Evolutionary conservation across 257 asterid species (phyloP).

Genomic region (Solanum virginianum): DNA sequence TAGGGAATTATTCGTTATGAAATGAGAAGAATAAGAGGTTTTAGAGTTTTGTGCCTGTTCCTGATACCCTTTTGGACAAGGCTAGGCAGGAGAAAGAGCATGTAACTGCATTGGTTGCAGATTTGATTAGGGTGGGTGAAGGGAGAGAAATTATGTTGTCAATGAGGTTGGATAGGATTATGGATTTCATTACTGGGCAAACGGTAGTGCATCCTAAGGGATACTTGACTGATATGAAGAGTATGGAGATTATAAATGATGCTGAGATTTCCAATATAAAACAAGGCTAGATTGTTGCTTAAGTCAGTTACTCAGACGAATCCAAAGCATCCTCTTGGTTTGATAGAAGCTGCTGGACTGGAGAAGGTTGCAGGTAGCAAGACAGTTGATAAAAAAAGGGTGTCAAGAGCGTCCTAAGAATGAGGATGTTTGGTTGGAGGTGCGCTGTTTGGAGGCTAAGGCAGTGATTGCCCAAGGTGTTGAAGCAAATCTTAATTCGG

Average conservation of each 20-base stretch:
- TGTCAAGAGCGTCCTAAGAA: conserved; percentile 76
- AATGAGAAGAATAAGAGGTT: conserved; percentile 70
- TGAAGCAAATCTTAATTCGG: conserved; percentile 74
- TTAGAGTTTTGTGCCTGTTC: conserved; percentile 82
- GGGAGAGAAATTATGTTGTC: too few relatives aligned
- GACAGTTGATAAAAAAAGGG: conserved; percentile 43
- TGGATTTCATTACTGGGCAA: too few relatives aligned
- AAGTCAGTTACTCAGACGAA: conserved; percentile 73
- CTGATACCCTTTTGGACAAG: conserved; percentile 76
- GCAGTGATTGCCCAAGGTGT: conserved; percentile 78
- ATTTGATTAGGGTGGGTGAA: too few relatives aligned
- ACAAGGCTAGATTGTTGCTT: conserved; percentile 56
- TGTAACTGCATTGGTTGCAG: conserved; percentile 26
- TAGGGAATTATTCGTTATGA: conserved; percentile 65
- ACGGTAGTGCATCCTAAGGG: too few relatives aligned
- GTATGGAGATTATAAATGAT: too few relatives aligned
- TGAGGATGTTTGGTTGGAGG: conserved; percentile 94
- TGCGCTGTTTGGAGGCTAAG: conserved; percentile 74
- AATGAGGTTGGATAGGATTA: too few relatives aligned
- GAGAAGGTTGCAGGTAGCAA: conserved; percentile 65
- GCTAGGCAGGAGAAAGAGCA: conserved; percentile 90
- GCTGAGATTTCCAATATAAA: too few relatives aligned
- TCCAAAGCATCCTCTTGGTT: conserved; percentile 84
- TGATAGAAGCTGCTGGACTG: conserved; percentile 92
- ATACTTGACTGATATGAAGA: conserved; percentile 52